Base-by-base conservation (phyloP, 2,329 filamentous ascomycete genomes). In the Ambrosiella beaveri region DNA sequence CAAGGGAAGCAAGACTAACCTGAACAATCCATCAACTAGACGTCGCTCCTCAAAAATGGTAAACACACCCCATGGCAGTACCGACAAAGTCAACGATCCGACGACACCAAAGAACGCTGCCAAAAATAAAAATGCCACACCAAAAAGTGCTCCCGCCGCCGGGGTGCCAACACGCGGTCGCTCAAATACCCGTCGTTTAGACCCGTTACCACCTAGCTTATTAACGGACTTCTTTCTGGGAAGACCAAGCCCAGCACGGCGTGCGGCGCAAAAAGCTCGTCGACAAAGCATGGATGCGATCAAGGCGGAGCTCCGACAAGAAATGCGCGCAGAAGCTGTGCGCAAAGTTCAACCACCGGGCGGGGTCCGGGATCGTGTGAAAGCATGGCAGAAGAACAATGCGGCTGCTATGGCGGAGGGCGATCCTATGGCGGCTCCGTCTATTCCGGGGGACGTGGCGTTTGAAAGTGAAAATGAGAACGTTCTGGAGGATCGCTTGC, bases 311-410 rank as follows among this genome's bases (percentile, higher is more conserved):
- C 58, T 73, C 59, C 68, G 71, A 19, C 61, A 62, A 19, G 65
- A 63, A 57, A 65, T 66, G 64, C 59, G 62, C 12, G 69, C 71
- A 44, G 78, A 73, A 6, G 69, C 75, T n/a, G 79, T 77, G 56
- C 75, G 70, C 67, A 81, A 73, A 69, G 74, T 80, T 64, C 82
- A 73, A 70, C 79, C 73, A 65, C 85, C 80, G 0, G 77, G 78
- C 2, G 79, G 79, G n/a, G 85, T 94, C 53, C 80, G 80, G 62
- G 85, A 87, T 63, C 82, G 89, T 65, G 86, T 95, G 57, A 84
- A 83, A 64, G 79, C 84, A 69, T 95, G 89, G 89, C 88, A 95
- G 69, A 84, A 84, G 66, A 75, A 83, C 63, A 88, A 85, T 65
- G 85, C 84, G 39, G 77, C 78, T 5, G 84, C 82, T 35, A 77